A percentile compares a stretch with the other conserved stretches of the same genome.
These are phyloP conservation scores for Pseudogymnoascus sp. DNA, from an alignment of 2,329 filamentous ascomycete species.

Conservation along the genomic window DNA sequence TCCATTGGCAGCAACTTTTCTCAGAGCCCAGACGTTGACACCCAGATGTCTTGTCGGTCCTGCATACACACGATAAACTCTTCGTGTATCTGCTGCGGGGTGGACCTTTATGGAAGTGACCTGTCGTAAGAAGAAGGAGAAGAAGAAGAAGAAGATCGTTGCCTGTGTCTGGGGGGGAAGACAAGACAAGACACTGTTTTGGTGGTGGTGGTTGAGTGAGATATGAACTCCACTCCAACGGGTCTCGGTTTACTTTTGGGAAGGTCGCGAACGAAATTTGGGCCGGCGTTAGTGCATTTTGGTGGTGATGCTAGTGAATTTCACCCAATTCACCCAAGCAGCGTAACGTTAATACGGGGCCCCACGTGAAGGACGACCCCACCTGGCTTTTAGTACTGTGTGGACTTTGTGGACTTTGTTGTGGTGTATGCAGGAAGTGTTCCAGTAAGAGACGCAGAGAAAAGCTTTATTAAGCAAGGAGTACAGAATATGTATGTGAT, in stretches of 20 bases:
- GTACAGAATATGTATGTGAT: neutral
- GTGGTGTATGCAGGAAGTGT: too few relatives aligned
- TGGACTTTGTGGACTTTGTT: too few relatives aligned
- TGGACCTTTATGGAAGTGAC: neutral
- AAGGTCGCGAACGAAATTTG: constrained; percentile 9
- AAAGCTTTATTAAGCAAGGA: neutral
- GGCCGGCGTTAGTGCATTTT: constrained; percentile 7
- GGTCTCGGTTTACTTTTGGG: constrained; percentile 1
- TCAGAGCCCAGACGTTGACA: neutral
- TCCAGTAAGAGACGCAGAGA: neutral
- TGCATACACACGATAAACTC: constrained; percentile 8
- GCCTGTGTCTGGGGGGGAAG: neutral
- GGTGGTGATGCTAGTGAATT: constrained; percentile 7
- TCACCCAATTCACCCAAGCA: neutral
- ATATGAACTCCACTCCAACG: neutral
- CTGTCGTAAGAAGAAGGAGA: neutral
- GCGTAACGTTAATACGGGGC: neutral
- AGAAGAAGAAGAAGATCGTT: neutral
- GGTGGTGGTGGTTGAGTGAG: neutral
- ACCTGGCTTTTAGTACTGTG: neutral
- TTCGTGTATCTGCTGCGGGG: neutral
- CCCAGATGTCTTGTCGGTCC: neutral
- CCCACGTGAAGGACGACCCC: neutral
- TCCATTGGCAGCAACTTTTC: constrained; percentile 4
- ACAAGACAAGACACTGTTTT: constrained; percentile 6